These are phyloP conservation scores for Diaporthe vaccinii DNA, from an alignment of 2,329 filamentous ascomycete genomes.

Conservation along the genomic window DNA sequence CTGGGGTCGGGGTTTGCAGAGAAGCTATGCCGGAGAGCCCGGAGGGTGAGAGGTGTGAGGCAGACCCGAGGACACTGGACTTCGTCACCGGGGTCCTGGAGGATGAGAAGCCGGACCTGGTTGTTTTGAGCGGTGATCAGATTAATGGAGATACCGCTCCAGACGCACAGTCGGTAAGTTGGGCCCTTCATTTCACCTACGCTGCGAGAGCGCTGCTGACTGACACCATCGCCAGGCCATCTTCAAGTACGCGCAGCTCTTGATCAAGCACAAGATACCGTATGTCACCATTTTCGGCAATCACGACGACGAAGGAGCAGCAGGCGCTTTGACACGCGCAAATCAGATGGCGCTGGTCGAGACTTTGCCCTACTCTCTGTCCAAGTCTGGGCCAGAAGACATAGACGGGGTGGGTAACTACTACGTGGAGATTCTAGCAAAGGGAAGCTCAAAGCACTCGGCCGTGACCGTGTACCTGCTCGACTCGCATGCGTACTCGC, in stretches of 20 bases:
- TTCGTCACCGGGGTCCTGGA: constrained; percentile 88
- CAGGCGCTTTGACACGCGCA: constrained; percentile 71
- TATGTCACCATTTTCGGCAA: constrained; percentile 96
- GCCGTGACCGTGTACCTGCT: constrained; percentile 95
- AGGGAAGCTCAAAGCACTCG: constrained; percentile 84
- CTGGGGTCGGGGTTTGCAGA: constrained; percentile 86
- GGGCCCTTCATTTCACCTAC: neutral
- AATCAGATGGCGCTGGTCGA: constrained; percentile 90
- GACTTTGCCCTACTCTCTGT: constrained; percentile 89
- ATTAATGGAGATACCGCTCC: constrained; percentile 94
- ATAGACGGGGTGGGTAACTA: constrained; percentile 97
- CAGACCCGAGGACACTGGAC: constrained; percentile 90
- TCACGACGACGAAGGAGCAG: constrained; percentile 87
- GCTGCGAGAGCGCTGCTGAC: neutral
- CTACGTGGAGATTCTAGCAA: constrained; percentile 88
- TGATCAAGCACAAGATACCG: constrained; percentile 89
- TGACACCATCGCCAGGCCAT: constrained; percentile 71
- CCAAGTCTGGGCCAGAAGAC: constrained; percentile 83
- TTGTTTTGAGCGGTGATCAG: constrained; percentile 93
- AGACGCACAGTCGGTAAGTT: constrained; percentile 84
- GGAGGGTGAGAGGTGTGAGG: constrained; percentile 85
- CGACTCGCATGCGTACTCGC: constrained; percentile 92
- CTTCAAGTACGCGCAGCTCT: constrained; percentile 89
- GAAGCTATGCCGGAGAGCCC: constrained; percentile 84
- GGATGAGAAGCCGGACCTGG: constrained; percentile 92